A percentile compares a stretch with the other conserved stretches of the same genome.
phyloP scores from a whole-genome alignment of 805 yeast species.

The Suhomyces faveliae region DNA sequence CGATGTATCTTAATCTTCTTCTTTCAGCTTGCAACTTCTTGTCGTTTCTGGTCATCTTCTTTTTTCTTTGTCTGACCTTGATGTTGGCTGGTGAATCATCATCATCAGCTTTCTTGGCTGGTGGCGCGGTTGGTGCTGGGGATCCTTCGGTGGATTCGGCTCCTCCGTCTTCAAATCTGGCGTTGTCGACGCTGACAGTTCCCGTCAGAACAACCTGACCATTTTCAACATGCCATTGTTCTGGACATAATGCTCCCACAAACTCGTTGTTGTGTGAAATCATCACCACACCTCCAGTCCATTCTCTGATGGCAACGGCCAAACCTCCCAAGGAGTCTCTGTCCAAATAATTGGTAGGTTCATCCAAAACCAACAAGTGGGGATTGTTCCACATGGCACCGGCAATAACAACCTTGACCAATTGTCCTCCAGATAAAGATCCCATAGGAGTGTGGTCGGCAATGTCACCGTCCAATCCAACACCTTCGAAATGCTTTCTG shows the following conservation, averaged over 20 bases:
- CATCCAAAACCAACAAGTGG: constrained; percentile 91
- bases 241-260: constrained; percentile 96
- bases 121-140: constrained; percentile 35
- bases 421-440: constrained; percentile 95
- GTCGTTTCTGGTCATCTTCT: constrained; percentile 96
- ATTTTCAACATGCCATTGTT: constrained; percentile 95
- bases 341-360: constrained; percentile 97
- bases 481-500: constrained; percentile 94
- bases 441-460: constrained; percentile 98
- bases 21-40: constrained; percentile 88
- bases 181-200: constrained; percentile 66
- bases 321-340: constrained; percentile 97
- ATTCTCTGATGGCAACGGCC: constrained; percentile 96
- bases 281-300: constrained; percentile 98
- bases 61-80: constrained; percentile 89
- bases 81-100: constrained; percentile 95
- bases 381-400: constrained; percentile 99
- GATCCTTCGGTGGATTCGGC: constrained; percentile 49
- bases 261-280: constrained; percentile 97
- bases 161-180: constrained; percentile 81
- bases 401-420: constrained; percentile 97
- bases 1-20: constrained; percentile 89
- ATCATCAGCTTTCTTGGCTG: constrained; percentile 52
- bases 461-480: constrained; percentile 95
- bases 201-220: constrained; percentile 88